Evolutionary conservation across 2,329 filamentous ascomycete genomes (phyloP).

Genomic region (Botrytis pseudocinerea): DNA sequence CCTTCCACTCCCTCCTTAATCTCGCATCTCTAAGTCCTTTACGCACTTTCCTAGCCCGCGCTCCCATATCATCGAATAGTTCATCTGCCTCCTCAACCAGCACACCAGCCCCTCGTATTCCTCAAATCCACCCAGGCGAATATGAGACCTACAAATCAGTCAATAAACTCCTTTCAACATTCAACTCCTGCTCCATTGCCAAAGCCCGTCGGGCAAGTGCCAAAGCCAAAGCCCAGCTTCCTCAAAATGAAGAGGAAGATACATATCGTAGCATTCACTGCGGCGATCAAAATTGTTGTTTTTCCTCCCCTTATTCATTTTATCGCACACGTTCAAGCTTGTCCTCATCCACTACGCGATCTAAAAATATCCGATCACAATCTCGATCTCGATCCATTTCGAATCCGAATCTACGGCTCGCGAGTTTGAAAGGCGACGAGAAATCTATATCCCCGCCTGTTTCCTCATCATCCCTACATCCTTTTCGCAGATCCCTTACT

Average conservation of each 20-base stretch:
- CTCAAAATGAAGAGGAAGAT: neutral
- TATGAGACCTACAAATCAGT: neutral
- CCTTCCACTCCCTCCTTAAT: constrained; percentile 7
- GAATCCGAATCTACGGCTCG: constrained; percentile 3
- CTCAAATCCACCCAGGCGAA: constrained; percentile 12
- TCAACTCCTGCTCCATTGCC: constrained; percentile 3
- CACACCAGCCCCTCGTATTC: neutral
- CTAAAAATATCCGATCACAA: neutral
- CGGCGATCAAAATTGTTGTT: constrained; percentile 18
- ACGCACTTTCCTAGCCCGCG: neutral
- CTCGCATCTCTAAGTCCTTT: neutral
- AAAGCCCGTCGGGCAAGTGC: neutral
- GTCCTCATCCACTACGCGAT: neutral
- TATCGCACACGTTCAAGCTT: neutral
- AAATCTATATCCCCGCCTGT: neutral
- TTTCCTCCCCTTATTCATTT: constrained; percentile 10
- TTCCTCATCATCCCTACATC: neutral
- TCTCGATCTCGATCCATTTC: neutral
- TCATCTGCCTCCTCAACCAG: neutral
- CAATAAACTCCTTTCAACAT: neutral
- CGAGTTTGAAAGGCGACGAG: neutral
- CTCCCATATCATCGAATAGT: neutral
- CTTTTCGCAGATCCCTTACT: neutral
- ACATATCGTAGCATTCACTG: constrained; percentile 20
- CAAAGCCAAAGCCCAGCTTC: neutral